Evolutionary conservation across 768 basidiomycete species (phyloP).

Genomic region (Crassisporium funariophilum): DNA sequence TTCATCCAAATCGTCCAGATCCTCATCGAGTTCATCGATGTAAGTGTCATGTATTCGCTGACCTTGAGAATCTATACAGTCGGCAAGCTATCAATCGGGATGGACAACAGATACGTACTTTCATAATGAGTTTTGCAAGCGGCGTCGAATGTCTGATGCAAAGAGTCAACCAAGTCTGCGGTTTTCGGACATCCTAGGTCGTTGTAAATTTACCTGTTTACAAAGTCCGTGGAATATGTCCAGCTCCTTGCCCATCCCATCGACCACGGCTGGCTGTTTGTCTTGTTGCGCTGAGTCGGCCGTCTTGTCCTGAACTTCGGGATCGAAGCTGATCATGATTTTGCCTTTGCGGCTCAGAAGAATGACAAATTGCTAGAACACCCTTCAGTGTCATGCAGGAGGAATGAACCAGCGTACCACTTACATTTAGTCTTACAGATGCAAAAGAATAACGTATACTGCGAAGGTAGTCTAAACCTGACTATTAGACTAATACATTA

Average conservation of each 20-base stretch:
- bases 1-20: neutral
- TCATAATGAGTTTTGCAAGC: slow-evolving; percentile 9
- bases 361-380: slow-evolving; percentile 7
- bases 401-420: neutral
- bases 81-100: neutral
- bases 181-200: no score
- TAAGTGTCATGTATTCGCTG: neutral
- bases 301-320: neutral
- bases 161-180: neutral
- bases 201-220: slow-evolving; percentile 1
- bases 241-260: neutral
- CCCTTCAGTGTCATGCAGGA: neutral
- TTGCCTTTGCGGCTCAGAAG: slow-evolving; percentile 5
- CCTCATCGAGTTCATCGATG: neutral
- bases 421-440: slow-evolving; percentile 4
- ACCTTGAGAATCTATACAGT: neutral
- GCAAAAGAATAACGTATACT: slow-evolving; percentile 5
- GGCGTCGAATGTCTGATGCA: slow-evolving; percentile 5
- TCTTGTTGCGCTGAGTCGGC: neutral
- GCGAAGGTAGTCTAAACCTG: slow-evolving; percentile 10
- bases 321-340: slow-evolving; percentile 4
- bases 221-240: slow-evolving; percentile 5
- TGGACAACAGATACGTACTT: neutral
- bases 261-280: neutral
- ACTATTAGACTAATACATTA: neutral